A percentile compares a stretch with the other conserved stretches of the same genome.
Evolutionary conservation across 2,329 filamentous ascomycete species (phyloP).

Genomic region (Pestalotiopsis fici): DNA sequence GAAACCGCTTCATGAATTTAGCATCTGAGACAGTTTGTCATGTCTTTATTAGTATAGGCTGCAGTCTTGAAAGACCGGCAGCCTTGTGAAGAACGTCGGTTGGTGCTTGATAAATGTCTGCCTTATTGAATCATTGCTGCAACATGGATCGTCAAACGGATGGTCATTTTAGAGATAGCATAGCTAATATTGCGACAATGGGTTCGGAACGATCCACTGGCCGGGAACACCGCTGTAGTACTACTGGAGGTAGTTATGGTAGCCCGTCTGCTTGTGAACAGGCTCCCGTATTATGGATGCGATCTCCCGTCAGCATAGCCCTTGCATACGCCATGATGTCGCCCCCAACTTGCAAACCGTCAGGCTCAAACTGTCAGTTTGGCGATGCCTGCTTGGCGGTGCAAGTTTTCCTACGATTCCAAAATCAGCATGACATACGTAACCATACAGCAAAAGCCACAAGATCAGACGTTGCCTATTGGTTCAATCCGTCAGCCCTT

Average conservation of each 20-base stretch:
- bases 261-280: neutral
- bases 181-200: neutral
- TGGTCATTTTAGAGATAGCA: neutral
- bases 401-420: constrained; percentile 1
- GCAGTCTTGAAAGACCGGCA: neutral
- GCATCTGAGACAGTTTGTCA: neutral
- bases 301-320: constrained; percentile 3
- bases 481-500: constrained; percentile 5
- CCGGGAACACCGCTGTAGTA: neutral
- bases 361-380: constrained; percentile 12
- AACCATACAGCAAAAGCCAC: constrained; percentile 18
- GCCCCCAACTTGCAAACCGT: constrained; percentile 16
- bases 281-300: neutral
- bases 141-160: neutral
- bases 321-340: constrained; percentile 24
- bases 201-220: neutral
- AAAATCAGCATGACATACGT: constrained; percentile 14
- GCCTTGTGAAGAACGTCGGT: neutral
- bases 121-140: neutral
- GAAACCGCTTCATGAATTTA: neutral
- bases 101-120: neutral
- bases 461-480: constrained; percentile 4
- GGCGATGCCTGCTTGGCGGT: constrained; percentile 30
- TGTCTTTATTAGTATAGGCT: neutral
- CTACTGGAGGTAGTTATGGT: neutral